phyloP scores from a whole-genome alignment of 371 early-diverging fungal species.

The Mortierella sp. region DNA sequence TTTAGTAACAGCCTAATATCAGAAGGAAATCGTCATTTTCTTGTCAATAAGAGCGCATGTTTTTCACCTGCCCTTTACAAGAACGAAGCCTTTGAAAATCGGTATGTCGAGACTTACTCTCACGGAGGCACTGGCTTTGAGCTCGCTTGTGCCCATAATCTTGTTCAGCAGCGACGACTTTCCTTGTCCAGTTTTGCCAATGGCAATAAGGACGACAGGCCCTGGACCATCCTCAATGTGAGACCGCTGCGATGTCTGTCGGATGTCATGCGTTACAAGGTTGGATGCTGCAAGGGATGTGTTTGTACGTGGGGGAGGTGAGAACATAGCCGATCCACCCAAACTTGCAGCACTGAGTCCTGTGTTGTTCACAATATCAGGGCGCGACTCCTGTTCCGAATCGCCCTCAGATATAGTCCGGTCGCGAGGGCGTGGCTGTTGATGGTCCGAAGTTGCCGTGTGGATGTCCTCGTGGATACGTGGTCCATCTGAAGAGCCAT shows the following conservation, averaged over 20 bases:
- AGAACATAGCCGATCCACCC: conserved; percentile 32
- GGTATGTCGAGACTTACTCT: conserved; percentile 47
- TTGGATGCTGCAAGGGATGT: conserved; percentile 30
- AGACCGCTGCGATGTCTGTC: conserved; percentile 26
- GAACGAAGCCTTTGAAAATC: too few species aligned
- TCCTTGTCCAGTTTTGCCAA: conserved; percentile 58
- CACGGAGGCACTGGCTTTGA: conserved; percentile 63
- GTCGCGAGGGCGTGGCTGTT: conserved; percentile 12
- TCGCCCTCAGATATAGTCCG: conserved; percentile 10
- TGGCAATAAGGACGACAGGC: conserved; percentile 50
- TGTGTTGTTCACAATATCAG: neutral
- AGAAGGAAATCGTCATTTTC: neutral
- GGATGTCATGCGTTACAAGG: conserved; percentile 44
- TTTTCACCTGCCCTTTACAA: neutral
- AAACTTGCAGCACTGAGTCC: conserved; percentile 11
- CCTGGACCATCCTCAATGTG: conserved; percentile 54
- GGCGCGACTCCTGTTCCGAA: neutral
- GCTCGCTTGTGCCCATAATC: conserved; percentile 63
- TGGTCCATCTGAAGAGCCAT: neutral
- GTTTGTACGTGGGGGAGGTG: conserved; percentile 35
- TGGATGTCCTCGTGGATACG: neutral
- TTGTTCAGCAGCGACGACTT: conserved; percentile 67
- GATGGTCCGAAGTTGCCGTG: neutral
- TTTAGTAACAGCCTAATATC: conserved; percentile 62
- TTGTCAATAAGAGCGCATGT: neutral